Conservation (phyloP, 176 grass and related monocot genomes). For the Avena sativa region DNA sequence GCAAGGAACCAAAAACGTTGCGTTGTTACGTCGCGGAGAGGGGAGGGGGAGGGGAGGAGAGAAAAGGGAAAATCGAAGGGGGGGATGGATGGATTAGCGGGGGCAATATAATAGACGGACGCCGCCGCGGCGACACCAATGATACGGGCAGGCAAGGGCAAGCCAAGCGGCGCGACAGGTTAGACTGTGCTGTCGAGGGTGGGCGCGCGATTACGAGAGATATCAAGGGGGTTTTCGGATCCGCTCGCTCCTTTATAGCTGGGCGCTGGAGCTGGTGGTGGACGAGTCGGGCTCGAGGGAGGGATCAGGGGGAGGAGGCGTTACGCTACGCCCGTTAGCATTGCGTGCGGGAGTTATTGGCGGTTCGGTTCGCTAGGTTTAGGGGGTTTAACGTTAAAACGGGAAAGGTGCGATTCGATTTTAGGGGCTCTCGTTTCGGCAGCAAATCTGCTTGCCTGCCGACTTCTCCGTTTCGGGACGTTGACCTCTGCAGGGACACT, state of each 20-base stretch:
- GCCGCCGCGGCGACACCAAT: neutral
- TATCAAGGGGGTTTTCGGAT: neutral
- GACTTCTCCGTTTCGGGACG: constrained; percentile 1
- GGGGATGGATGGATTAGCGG: constrained; percentile 13
- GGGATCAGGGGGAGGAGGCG: neutral
- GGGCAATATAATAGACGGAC: neutral
- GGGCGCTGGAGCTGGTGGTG: neutral
- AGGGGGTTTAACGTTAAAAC: constrained; percentile 6
- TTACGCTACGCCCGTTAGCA: neutral
- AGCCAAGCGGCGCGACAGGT: constrained; percentile 37
- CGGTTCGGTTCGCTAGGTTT: neutral
- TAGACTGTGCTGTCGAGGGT: constrained; percentile 36
- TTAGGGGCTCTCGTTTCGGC: neutral
- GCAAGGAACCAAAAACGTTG: constrained; percentile 14
- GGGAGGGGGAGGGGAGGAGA: neutral
- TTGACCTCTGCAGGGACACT: neutral
- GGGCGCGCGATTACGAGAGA: neutral
- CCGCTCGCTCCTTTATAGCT: no score
- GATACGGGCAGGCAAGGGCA: neutral
- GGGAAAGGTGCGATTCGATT: constrained; percentile 10
- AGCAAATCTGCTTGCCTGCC: neutral
- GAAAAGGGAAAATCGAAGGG: constrained; percentile 7
- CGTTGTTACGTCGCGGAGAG: constrained; percentile 1
- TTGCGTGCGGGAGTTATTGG: neutral
- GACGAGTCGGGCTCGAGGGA: neutral